Conservation (phyloP, 2,329 filamentous ascomycete genomes). For the Phyllosticta citribraziliensis region DNA sequence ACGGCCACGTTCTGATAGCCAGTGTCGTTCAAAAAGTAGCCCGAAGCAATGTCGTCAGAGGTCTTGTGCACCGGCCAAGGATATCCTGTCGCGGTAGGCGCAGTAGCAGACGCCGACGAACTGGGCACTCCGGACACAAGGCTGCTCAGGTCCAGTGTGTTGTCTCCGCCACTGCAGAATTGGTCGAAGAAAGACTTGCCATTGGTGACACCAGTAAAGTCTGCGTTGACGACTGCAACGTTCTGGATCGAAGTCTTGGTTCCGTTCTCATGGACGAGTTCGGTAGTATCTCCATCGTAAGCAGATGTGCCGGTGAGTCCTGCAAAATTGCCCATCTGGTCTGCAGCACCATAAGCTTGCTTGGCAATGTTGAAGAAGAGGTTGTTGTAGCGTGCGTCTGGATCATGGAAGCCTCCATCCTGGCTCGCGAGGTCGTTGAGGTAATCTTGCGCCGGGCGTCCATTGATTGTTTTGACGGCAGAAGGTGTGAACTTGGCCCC, state of each 20-base stretch:
- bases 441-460: slow-evolving; percentile 22
- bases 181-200: slow-evolving; percentile 32
- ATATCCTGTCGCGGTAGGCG: slow-evolving; percentile 25
- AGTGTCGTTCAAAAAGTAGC: slow-evolving; percentile 35
- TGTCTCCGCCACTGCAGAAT: slow-evolving; percentile 25
- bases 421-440: slow-evolving; percentile 23
- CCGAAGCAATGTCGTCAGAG: slow-evolving; percentile 28
- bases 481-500: slow-evolving; percentile 25
- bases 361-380: slow-evolving; percentile 27
- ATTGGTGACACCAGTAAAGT: slow-evolving; percentile 28
- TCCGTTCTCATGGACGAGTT: slow-evolving; percentile 27
- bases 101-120: slow-evolving; percentile 13
- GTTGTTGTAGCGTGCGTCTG: slow-evolving; percentile 32
- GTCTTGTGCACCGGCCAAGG: slow-evolving; percentile 30
- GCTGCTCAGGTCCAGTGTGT: slow-evolving; percentile 8
- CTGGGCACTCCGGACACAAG: slow-evolving; percentile 12
- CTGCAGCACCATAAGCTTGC: slow-evolving; percentile 16
- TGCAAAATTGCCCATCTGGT: background rate
- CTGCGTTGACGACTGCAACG: slow-evolving; percentile 20
- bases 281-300: slow-evolving; percentile 26
- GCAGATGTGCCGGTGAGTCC: slow-evolving; percentile 2
- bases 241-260: slow-evolving; percentile 23
- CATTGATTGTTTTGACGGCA: slow-evolving; percentile 29
- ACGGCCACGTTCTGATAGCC: slow-evolving; percentile 37
- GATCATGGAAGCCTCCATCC: slow-evolving; percentile 27